Evolutionary conservation across 371 early-diverging fungal species (phyloP), one percentile per base, ranked within the genome.

Genomic region (Circinella umbellata): DNA sequence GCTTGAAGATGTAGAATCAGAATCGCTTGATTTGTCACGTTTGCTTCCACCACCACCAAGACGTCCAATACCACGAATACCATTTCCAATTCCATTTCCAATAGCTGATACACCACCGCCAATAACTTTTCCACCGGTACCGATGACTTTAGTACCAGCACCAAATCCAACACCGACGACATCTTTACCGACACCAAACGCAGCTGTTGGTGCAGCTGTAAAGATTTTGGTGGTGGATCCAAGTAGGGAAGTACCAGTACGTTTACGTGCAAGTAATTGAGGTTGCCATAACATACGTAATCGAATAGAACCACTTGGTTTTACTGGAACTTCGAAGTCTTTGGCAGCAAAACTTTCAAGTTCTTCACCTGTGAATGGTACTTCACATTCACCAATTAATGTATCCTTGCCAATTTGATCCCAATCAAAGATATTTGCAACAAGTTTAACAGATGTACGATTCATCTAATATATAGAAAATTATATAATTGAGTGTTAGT

Each of bases 391-490:
- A 53, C 87, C 86, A 13, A 94, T 73, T 36, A 86, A 80, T 49
- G 85, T 86, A 70, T 89, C 84, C 46, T 85, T 80, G 66, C 86
- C 85, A 55, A 94, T 76, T 78, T 92, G 91, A 68, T 94, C 93
- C 95, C 95, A 94, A 77, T 94, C 95, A 77, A 83, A 93, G 27
- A 92, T 81, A 61, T 92, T 91, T 17, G 90, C 83, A 11, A 80
- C 72, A 63, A 94, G 76, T 49, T 77, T 78, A 7, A 90, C 76
- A 7, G 72, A 79, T 4, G 73, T 80, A 72, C 89, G 86, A 35
- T 86, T 81, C 4, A 66, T 80, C 75, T 74, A 38, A 37, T 38
- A 14, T 5, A n/a, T 10, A 42, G 11, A 0, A 11, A 42, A 9
- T 11, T 9, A 42, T 42, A 42, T 9, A 9, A 11, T 42, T 9